Evolutionary conservation across 148 eudicot species (phyloP), one percentile per base, ranked within the genome.

Genomic region (Diospyros kaki): DNA sequence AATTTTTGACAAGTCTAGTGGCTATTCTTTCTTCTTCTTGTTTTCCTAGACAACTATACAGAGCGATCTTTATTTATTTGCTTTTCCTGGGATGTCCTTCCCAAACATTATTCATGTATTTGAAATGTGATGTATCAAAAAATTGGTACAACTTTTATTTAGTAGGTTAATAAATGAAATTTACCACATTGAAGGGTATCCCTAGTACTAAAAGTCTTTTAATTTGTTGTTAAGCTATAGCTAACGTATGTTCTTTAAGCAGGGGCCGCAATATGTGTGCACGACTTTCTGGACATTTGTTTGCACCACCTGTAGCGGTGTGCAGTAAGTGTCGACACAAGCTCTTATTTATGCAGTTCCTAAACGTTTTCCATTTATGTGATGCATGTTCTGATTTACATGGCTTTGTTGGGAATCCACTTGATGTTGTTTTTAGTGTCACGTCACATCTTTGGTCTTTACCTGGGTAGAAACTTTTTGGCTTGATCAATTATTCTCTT

Each of bases 201-300:
- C 44, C 6, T 51, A 38, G 11, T 42, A 46, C 13, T 8, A 45
- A 28, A 17, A 18, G 59, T 54, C 18, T 1, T 1, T 18, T 38
- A 13, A 46, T 28, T 40, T 73, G 12, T 54, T 48, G 10, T 14
- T 2, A 38, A 11, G 12, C 72, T 18, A 39, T 68, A 46, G 58
- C 59, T 68, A 8, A 38, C 46, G 15, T 65, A 10, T 68, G 50
- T 42, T 79, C 54, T 65, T 64, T 38, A 58, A 76, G 4, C 83
- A 89, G 92, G 92, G 90, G 69, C 92, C 92, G 1, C 92, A 89
- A 68, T 89, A 89, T 77, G 87, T 87, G 72, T 89, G 92, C 83
- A 85, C 90, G 6, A 87, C 88, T 17, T 89, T 89, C 74, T 81
- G 87, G 90, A 89, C 88, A 64, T 86, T 87, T 77, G 88, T 89